Evolutionary conservation across 257 asterid species (phyloP).

Genomic region (Galeopsis tetrahit): DNA sequence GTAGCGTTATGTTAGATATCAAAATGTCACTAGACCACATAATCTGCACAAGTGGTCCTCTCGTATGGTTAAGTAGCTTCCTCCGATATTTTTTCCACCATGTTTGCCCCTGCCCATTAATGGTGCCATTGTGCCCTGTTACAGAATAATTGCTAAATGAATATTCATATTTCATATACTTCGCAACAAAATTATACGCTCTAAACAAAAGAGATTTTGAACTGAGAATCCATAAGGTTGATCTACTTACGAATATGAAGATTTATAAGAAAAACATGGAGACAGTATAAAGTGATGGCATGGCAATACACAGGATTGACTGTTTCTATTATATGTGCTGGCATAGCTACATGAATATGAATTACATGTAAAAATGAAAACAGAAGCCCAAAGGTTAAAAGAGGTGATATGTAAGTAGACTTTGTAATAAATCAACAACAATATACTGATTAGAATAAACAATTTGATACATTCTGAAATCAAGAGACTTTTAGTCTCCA

Average conservation of each 20-base stretch:
- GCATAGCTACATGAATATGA: neutral
- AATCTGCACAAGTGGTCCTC: constrained; percentile 84
- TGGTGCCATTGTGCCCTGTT: constrained; percentile 85
- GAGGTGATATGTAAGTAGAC: neutral
- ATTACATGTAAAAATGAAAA: neutral
- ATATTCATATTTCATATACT: neutral
- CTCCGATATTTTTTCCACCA: constrained; percentile 80
- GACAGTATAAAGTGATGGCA: neutral
- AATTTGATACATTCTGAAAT: neutral
- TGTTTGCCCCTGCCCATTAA: constrained; percentile 73
- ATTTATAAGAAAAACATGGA: neutral
- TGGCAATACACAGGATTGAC: neutral
- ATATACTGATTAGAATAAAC: constrained; percentile 2
- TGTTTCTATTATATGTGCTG: neutral
- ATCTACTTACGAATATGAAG: constrained; percentile 11
- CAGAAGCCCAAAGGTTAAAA: neutral
- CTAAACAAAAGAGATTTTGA: neutral
- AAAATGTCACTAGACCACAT: constrained; percentile 79
- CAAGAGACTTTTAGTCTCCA: neutral
- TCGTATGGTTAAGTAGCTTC: constrained; percentile 72
- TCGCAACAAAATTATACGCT: neutral
- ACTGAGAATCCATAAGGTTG: neutral
- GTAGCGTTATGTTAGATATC: constrained; percentile 65
- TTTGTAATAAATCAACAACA: neutral
- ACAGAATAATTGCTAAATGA: constrained; percentile 11